Percentiles rank a stretch among this genome's conserved stretches.
Evolutionary conservation across 1,284 basidiomycete genomes (phyloP).

Genomic region (Pyrrhoderma noxium): DNA sequence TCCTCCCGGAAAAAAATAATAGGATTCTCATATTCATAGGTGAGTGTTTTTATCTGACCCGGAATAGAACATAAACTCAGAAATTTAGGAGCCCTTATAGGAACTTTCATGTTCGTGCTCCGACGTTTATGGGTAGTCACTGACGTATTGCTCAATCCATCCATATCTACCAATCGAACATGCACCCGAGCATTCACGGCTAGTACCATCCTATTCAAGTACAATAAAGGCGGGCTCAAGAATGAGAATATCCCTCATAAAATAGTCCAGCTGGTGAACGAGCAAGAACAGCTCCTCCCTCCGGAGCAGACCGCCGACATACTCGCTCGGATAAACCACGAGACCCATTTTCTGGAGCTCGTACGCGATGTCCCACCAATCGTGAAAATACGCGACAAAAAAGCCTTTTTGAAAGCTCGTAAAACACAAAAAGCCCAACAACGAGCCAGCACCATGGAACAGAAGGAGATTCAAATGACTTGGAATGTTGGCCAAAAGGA

Average conservation of each 20-base stretch:
- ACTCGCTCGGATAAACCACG: constrained; percentile 34
- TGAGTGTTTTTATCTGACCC: too few species aligned
- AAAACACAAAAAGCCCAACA: constrained; percentile 31
- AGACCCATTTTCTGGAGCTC: constrained; percentile 43
- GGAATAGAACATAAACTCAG: too few species aligned
- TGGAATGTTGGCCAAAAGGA: constrained; percentile 61
- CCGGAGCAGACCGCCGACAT: constrained; percentile 32
- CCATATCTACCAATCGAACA: too few species aligned
- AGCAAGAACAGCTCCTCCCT: constrained; percentile 33
- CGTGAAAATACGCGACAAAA: constrained; percentile 42
- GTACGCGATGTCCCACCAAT: constrained; percentile 41
- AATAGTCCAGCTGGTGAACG: constrained; percentile 44
- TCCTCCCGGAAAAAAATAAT: too few species aligned
- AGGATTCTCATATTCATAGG: too few species aligned
- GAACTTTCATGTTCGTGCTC: too few species aligned
- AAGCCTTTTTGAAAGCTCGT: constrained; percentile 29
- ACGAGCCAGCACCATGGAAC: constrained; percentile 30
- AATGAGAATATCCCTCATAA: constrained; percentile 31
- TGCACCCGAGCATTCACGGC: constrained; percentile 5
- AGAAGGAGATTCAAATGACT: constrained; percentile 69
- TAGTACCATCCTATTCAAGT: not conserved
- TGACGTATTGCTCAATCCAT: too few species aligned
- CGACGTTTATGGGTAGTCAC: too few species aligned
- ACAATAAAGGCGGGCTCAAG: constrained; percentile 1
- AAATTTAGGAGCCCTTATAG: too few species aligned